phyloP scores from a whole-genome alignment of 2,329 filamentous ascomycete genomes.

The Pestalotiopsis sp. region DNA sequence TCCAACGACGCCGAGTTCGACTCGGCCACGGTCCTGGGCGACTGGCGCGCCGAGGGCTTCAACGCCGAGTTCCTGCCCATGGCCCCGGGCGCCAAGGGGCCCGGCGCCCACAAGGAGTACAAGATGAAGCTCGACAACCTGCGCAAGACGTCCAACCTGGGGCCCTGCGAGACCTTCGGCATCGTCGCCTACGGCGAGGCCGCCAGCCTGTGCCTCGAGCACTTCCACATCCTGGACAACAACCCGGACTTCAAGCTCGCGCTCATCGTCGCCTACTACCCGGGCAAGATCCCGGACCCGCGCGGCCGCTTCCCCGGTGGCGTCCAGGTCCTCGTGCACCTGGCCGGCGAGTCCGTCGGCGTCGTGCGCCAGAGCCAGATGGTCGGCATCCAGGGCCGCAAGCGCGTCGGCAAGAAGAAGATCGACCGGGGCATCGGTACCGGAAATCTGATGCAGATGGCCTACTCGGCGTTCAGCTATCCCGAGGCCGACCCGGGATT shows the following conservation, averaged over 20 bases:
- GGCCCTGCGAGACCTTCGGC: constrained; percentile 44
- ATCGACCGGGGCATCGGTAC: constrained; percentile 39
- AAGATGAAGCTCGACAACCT: constrained; percentile 34
- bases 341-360: constrained; percentile 40
- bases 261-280: constrained; percentile 47
- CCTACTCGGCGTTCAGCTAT: constrained; percentile 43
- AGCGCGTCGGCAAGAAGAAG: constrained; percentile 32
- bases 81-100: constrained; percentile 26
- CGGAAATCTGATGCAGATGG: constrained; percentile 36
- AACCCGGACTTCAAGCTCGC: constrained; percentile 45
- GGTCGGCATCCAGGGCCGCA: constrained; percentile 46
- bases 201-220: constrained; percentile 42
- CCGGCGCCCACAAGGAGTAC: constrained; percentile 29
- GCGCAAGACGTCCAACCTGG: constrained; percentile 30
- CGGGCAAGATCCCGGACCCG: constrained; percentile 44
- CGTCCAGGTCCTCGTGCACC: constrained; percentile 41
- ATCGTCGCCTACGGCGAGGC: constrained; percentile 47
- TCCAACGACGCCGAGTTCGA: constrained; percentile 46
- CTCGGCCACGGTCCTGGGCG: constrained; percentile 29
- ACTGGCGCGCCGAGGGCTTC: constrained; percentile 46
- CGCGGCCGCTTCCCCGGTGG: constrained; percentile 40
- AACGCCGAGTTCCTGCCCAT: constrained; percentile 43
- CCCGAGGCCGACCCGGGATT: constrained; percentile 61
- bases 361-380: constrained; percentile 44
- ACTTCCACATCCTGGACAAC: constrained; percentile 46